These are phyloP conservation scores for Xylaria arbuscula DNA, from an alignment of 2,329 filamentous ascomycete genomes.

Conservation along the genomic window DNA sequence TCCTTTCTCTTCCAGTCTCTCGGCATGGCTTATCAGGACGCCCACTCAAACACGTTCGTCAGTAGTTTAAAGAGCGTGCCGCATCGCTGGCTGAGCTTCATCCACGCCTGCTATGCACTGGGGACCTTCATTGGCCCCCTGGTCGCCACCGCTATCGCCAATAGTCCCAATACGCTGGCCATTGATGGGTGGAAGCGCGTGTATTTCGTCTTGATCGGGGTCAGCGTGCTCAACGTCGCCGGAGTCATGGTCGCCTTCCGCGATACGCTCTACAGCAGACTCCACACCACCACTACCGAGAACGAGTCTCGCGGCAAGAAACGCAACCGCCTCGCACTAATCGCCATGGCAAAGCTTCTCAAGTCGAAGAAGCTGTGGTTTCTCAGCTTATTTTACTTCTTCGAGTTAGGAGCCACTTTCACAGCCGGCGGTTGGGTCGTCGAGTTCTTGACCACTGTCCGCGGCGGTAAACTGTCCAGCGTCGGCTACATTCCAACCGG, in stretches of 20 bases:
- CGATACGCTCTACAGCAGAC: conserved; percentile 55
- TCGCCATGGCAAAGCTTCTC: conserved; percentile 59
- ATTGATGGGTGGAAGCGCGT: conserved; percentile 63
- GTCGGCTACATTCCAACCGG: conserved; percentile 70
- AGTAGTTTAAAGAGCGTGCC: conserved; percentile 59
- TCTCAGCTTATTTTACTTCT: conserved; percentile 72
- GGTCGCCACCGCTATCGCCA: conserved; percentile 62
- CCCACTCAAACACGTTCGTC: conserved; percentile 72
- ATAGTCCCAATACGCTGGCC: conserved; percentile 41
- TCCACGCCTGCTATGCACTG: conserved; percentile 71
- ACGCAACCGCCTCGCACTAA: conserved; percentile 52
- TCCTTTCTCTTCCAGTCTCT: conserved; percentile 69
- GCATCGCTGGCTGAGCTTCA: conserved; percentile 71
- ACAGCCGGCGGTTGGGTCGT: conserved; percentile 73
- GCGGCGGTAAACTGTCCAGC: conserved; percentile 63
- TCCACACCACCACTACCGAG: conserved; percentile 20
- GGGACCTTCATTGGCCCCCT: conserved; percentile 69
- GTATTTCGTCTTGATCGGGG: conserved; percentile 65
- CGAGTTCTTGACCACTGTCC: conserved; percentile 71
- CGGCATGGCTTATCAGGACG: conserved; percentile 72
- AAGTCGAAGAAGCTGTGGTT: conserved; percentile 64
- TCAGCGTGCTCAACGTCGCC: conserved; percentile 62
- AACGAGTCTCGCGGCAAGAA: conserved; percentile 32
- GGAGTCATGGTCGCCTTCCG: conserved; percentile 62
- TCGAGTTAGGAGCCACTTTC: conserved; percentile 66